A percentile compares a stretch with the other conserved stretches of the same genome.
Conservation (phyloP, 345 rosid genomes). For the Murraya koenigii region DNA sequence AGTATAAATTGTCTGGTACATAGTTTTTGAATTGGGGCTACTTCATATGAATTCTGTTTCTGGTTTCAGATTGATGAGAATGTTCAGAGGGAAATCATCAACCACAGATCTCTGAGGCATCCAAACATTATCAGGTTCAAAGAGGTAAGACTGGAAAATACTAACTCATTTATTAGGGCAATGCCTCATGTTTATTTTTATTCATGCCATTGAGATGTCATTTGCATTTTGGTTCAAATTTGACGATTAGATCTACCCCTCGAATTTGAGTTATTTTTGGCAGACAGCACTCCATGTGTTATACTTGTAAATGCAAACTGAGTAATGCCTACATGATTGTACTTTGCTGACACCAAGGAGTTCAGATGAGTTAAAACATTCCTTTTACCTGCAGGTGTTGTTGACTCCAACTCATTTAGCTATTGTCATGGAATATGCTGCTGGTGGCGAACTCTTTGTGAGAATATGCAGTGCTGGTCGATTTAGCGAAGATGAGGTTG, state of each 20-base stretch:
- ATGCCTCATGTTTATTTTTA: neutral
- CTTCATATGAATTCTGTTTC: conserved; percentile 4
- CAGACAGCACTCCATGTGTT: neutral
- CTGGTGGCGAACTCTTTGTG: conserved; percentile 88
- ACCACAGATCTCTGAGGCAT: conserved; percentile 82
- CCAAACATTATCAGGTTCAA: conserved; percentile 92
- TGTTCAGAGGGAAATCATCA: conserved; percentile 93
- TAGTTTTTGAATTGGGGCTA: neutral
- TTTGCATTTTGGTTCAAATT: conserved; percentile 2
- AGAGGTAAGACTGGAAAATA: conserved; percentile 52
- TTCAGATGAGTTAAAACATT: neutral
- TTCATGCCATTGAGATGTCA: neutral
- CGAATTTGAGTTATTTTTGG: neutral
- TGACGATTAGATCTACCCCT: neutral
- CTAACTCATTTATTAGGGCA: neutral
- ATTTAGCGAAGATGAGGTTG: conserved; percentile 91
- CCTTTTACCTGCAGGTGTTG: conserved; percentile 43
- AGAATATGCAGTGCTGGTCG: conserved; percentile 82
- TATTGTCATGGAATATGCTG: conserved; percentile 87
- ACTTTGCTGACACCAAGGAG: neutral
- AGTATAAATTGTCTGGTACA: neutral
- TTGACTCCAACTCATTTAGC: conserved; percentile 80
- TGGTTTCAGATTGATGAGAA: conserved; percentile 86
- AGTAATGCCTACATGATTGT: neutral
- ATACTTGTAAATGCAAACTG: neutral